Base-by-base conservation (phyloP, 1,284 basidiomycete species). In the Ceratobasidium sp. region DNA sequence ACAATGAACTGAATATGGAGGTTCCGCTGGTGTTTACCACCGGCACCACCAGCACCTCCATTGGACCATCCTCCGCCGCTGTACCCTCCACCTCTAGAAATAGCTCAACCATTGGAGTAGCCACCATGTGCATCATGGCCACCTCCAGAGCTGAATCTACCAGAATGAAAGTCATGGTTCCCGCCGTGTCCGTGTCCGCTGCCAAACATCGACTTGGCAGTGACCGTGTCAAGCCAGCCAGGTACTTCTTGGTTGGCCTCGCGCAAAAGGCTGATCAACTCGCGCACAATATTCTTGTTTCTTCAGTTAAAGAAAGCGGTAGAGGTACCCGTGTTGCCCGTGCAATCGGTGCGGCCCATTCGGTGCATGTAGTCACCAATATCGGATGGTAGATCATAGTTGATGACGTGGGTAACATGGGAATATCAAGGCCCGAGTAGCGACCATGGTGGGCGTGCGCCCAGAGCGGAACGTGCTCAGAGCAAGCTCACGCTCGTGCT, bases 321-420 rank as follows among this genome's bases (percentile, higher is more conserved):
- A 46, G 95, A 93, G 79, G 93, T 90, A 87, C 97, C 97, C n/a
- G 92, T 94, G 88, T 99, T 99, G 80, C 97, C 97, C 17, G 98
- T 97, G 91, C 97, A 96, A 76, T 98, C 97, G 25, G 98, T 99
- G 89, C 97, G 96, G 88, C 97, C 97, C 82, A 98, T 98, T 82
- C 96, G 95, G 84, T 98, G 96, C 66, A 98, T 97, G 85, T 98
- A 98, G 85, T 98, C 98, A 83, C 99, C 97, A 79, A 99, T 97
- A 85, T 99, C 97, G 78, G 93, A 94, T 22, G 97, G 97, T 22
- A 99, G 87, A 84, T 99, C 98, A 86, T 98, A 99, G 85, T 97
- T 97, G 87, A 99, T 89, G 82, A 99, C 97, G 84, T 99, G 98
- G 40, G 95, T 98, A 82, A 99, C 97, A 85, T 98, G 81, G 98